Evolutionary conservation across 108 stramenopile genomes (phyloP).

Genomic region (Epithemia pelagica): DNA sequence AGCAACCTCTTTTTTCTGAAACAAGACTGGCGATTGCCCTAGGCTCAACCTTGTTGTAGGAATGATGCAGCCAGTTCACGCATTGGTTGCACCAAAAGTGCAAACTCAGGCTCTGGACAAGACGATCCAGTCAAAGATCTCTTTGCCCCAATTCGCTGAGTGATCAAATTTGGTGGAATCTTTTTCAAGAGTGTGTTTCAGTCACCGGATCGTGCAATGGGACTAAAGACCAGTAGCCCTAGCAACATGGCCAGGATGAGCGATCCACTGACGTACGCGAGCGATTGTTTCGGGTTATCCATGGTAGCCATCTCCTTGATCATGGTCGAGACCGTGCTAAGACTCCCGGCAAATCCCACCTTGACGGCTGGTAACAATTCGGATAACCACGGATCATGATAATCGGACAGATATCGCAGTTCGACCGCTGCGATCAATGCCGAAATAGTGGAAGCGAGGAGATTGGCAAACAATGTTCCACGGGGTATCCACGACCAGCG

Average conservation of each 20-base stretch:
- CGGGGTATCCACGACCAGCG: constrained; percentile 60
- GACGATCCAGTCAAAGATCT: no score
- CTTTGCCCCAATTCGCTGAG: no score
- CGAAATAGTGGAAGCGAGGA: constrained; percentile 39
- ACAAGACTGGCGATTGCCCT: no score
- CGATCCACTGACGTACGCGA: constrained; percentile 42
- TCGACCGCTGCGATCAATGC: constrained; percentile 23
- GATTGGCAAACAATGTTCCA: constrained; percentile 64
- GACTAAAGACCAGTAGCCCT: constrained; percentile 41
- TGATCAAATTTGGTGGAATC: no score
- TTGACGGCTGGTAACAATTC: constrained; percentile 21
- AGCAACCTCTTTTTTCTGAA: no score
- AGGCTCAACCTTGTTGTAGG: no score
- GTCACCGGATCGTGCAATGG: constrained; percentile 40
- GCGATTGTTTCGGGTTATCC: constrained; percentile 29
- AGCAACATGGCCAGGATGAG: constrained; percentile 31
- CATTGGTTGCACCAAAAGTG: no score
- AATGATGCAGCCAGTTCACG: no score
- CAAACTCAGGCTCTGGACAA: no score
- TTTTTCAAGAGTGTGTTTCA: no score
- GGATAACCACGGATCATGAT: constrained; percentile 4
- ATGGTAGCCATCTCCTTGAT: constrained; percentile 57
- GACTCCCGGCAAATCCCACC: constrained; percentile 61
- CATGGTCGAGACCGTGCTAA: constrained; percentile 73
- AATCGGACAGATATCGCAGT: constrained; percentile 9